Evolutionary conservation across 164 flowering plant species (phyloP).

Genomic region (Sedum album): DNA sequence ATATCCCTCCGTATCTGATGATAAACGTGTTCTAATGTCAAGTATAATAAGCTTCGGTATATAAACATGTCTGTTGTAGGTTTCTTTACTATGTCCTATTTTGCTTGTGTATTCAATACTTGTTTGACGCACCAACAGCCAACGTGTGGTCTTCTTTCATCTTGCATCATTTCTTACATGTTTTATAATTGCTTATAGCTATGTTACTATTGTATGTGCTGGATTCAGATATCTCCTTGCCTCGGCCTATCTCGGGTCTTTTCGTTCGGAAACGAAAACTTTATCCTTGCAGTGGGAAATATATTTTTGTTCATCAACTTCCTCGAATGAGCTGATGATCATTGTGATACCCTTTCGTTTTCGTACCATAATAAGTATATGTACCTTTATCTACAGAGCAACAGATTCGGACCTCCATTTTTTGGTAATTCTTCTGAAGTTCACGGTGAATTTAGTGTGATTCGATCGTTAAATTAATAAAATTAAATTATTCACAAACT

Average conservation of each 20-base stretch:
- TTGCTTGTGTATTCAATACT: no score
- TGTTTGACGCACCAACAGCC: background rate
- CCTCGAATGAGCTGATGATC: slow-evolving; percentile 51
- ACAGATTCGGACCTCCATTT: slow-evolving; percentile 35
- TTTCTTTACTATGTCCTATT: no score
- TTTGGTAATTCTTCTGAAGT: background rate
- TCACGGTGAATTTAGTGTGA: slow-evolving; percentile 30
- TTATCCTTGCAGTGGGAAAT: slow-evolving; percentile 38
- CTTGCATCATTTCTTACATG: background rate
- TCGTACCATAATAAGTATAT: slow-evolving; percentile 43
- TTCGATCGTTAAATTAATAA: slow-evolving; percentile 42
- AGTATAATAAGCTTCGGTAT: no score
- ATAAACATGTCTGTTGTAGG: no score
- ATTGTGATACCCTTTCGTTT: slow-evolving; percentile 46
- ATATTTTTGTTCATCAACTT: slow-evolving; percentile 63
- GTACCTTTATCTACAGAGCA: slow-evolving; percentile 43
- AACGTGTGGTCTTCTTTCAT: background rate
- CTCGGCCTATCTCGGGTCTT: slow-evolving; percentile 1
- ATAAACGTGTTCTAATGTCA: no score
- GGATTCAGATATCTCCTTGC: background rate
- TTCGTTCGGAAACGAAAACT: background rate
- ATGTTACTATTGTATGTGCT: background rate
- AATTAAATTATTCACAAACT: no score
- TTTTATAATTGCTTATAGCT: background rate
- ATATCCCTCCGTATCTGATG: no score